Evolutionary conservation across 768 basidiomycete species (phyloP).

Genomic region (Lentinula sp.): DNA sequence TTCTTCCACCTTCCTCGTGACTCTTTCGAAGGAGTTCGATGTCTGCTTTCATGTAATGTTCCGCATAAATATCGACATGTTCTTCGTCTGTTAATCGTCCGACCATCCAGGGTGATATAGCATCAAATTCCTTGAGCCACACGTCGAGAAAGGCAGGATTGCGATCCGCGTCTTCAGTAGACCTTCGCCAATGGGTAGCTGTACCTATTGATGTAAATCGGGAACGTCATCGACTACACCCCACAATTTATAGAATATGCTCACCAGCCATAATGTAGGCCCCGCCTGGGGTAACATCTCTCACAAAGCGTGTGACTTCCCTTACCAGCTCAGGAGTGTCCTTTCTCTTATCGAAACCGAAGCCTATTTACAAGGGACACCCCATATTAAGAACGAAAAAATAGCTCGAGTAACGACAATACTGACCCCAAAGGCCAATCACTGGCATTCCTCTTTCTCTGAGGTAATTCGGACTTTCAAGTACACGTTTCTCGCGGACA

Average conservation of each 20-base stretch:
- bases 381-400: not conserved
- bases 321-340: constrained; percentile 60
- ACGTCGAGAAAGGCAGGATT: constrained; percentile 61
- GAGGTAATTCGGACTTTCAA: constrained; percentile 72
- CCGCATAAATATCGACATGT: constrained; percentile 59
- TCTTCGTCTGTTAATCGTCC: constrained; percentile 59
- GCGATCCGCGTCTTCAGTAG: constrained; percentile 61
- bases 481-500: constrained; percentile 47
- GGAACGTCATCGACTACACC: not conserved
- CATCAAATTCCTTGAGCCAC: constrained; percentile 76
- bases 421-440: constrained; percentile 64
- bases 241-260: not conserved
- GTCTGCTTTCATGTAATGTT: constrained; percentile 59
- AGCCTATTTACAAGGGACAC: constrained; percentile 33
- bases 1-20: constrained; percentile 38
- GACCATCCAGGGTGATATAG: constrained; percentile 79
- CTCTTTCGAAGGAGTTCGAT: constrained; percentile 49
- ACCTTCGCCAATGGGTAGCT: constrained; percentile 73
- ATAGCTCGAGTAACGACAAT: not conserved
- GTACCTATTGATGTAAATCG: constrained; percentile 34
- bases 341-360: constrained; percentile 57
- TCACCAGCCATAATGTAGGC: constrained; percentile 55
- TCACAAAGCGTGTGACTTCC: constrained; percentile 50
- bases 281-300: constrained; percentile 62
- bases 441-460: constrained; percentile 66